These are phyloP conservation scores for Rhododendron ovatum DNA, from an alignment of 148 eudicot species.

Conservation along the genomic window DNA sequence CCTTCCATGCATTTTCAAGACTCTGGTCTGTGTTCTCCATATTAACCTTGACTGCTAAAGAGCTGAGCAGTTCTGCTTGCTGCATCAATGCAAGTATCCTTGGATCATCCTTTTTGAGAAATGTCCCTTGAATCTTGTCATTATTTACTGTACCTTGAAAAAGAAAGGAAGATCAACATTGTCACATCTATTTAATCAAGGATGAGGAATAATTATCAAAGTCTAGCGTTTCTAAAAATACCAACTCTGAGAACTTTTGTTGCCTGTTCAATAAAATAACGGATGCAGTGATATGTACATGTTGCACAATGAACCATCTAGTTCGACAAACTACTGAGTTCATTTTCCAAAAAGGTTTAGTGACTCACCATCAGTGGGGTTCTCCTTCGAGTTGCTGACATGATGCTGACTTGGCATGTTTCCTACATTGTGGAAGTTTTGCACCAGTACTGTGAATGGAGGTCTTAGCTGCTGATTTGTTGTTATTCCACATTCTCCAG, in stretches of 20 bases:
- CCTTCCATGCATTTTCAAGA: constrained; percentile 94
- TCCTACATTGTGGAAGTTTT: constrained; percentile 31
- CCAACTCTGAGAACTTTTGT: neutral
- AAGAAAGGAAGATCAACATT: neutral
- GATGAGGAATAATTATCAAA: neutral
- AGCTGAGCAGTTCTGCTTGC: constrained; percentile 90
- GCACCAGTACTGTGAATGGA: constrained; percentile 65
- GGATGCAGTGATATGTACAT: neutral
- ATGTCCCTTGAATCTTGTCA: constrained; percentile 55
- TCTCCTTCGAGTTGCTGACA: constrained; percentile 26
- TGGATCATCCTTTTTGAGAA: constrained; percentile 80
- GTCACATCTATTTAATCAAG: neutral
- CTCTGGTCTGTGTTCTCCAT: constrained; percentile 68
- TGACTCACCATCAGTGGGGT: constrained; percentile 46
- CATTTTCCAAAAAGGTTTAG: neutral
- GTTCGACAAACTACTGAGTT: neutral
- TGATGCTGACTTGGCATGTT: constrained; percentile 22
- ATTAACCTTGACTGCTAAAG: constrained; percentile 81
- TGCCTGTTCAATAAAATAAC: constrained; percentile 13
- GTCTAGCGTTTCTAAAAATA: neutral
- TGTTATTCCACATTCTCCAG: constrained; percentile 25
- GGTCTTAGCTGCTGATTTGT: constrained; percentile 42
- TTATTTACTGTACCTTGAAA: constrained; percentile 22
- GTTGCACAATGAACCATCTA: constrained; percentile 9
- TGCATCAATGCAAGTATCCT: constrained; percentile 68